Conservation (phyloP, 148 eudicot genomes). For the Rhododendron mucronatum region DNA sequence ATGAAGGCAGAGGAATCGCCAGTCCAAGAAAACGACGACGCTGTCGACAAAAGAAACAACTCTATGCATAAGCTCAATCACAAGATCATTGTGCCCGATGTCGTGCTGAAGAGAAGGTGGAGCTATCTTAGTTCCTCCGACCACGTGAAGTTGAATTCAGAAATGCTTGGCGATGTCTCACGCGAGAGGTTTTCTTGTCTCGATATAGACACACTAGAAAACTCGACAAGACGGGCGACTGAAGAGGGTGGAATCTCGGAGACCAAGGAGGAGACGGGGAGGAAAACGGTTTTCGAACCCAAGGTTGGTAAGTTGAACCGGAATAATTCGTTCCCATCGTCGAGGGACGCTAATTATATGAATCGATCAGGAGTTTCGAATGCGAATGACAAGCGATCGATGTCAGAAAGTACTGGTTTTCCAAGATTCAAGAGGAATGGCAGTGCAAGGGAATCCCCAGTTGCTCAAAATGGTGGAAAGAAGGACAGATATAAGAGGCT, state of each 20-base stretch:
- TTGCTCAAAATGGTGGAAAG: not conserved
- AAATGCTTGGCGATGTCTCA: slow-evolving; percentile 51
- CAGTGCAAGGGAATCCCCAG: not conserved
- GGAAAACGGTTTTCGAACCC: slow-evolving; percentile 35
- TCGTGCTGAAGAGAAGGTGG: slow-evolving; percentile 65
- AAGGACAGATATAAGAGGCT: not conserved
- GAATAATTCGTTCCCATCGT: slow-evolving; percentile 10
- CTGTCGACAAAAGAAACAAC: not conserved
- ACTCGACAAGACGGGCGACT: not conserved
- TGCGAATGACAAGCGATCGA: not conserved
- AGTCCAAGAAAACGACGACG: not conserved
- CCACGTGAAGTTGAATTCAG: slow-evolving; percentile 59
- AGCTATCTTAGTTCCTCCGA: slow-evolving; percentile 70
- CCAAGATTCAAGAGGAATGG: not conserved
- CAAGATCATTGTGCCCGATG: slow-evolving; percentile 58
- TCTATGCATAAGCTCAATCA: slow-evolving; percentile 55
- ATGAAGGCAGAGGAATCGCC: not conserved
- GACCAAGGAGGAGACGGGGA: slow-evolving; percentile 47
- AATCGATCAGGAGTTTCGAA: not conserved
- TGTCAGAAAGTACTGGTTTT: not conserved
- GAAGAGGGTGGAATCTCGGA: slow-evolving; percentile 19
- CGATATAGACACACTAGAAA: not conserved
- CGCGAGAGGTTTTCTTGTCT: slow-evolving; percentile 35
- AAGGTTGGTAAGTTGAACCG: slow-evolving; percentile 29
- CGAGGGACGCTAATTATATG: not conserved